These are phyloP conservation scores for Sideroxylon spinosum DNA, from an alignment of 179 eudicot genomes.

Conservation along the genomic window DNA sequence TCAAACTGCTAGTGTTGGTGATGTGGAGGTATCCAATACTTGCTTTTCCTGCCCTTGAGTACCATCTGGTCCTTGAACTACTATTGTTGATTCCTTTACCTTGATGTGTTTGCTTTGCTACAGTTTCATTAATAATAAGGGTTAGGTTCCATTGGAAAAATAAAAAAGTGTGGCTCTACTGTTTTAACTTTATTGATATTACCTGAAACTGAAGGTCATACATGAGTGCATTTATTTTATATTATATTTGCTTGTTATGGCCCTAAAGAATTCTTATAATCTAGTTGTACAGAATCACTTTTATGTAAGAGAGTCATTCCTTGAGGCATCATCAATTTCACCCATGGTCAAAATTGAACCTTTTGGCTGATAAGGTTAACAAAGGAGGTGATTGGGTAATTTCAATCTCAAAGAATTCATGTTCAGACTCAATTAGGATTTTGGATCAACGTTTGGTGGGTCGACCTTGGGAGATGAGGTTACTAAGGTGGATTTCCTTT, in stretches of 20 bases:
- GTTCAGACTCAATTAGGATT: no score
- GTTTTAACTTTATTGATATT: not conserved
- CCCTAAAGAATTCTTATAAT: not conserved
- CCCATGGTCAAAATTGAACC: no score
- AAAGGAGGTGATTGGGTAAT: no score
- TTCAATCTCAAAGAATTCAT: no score
- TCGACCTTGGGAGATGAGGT: no score
- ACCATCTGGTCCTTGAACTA: not conserved
- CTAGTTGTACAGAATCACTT: not conserved
- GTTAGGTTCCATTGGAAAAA: not conserved
- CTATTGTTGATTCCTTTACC: not conserved
- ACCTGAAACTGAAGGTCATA: not conserved
- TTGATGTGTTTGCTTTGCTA: not conserved
- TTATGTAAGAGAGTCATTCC: not conserved
- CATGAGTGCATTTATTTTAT: not conserved
- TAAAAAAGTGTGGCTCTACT: not conserved
- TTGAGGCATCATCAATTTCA: no score
- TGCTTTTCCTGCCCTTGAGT: not conserved
- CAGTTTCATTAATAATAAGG: not conserved
- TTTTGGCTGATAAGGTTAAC: no score
- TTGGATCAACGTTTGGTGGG: no score
- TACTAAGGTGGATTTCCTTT: no score
- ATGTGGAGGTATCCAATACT: constrained; percentile 61
- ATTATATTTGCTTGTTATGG: not conserved
- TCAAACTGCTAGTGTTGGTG: constrained; percentile 91